phyloP scores from a whole-genome alignment of 768 basidiomycete genomes.

The Mycena latifolia region DNA sequence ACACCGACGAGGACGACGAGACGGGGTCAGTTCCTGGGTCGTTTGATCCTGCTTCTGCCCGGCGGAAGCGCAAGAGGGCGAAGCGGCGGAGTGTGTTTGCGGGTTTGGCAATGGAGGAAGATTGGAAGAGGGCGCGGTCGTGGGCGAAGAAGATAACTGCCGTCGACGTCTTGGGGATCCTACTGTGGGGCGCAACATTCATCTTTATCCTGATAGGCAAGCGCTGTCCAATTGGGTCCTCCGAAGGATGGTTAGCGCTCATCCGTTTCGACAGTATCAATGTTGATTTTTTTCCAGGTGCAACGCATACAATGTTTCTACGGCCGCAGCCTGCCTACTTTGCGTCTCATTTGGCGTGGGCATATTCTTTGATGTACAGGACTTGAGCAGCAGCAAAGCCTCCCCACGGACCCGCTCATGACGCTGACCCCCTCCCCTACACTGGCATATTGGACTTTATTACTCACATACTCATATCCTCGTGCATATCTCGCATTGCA shows the following conservation, averaged over 20 bases:
- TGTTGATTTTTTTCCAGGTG: constrained; percentile 59
- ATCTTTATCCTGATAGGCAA: constrained; percentile 71
- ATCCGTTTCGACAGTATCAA: not conserved
- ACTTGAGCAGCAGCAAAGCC: constrained; percentile 68
- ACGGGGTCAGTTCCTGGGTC: constrained; percentile 51
- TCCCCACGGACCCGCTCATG: constrained; percentile 72
- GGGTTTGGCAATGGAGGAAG: constrained; percentile 72
- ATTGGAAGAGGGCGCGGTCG: constrained; percentile 69
- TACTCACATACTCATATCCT: constrained; percentile 12
- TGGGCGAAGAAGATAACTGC: constrained; percentile 65
- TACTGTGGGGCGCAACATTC: constrained; percentile 71
- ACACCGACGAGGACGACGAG: constrained; percentile 53
- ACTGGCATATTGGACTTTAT: constrained; percentile 16
- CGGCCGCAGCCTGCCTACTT: constrained; percentile 71
- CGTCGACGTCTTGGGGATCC: constrained; percentile 60
- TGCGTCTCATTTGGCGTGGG: constrained; percentile 67
- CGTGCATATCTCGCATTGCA: constrained; percentile 30
- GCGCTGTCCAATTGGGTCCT: constrained; percentile 72
- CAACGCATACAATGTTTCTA: constrained; percentile 76
- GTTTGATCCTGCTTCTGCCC: constrained; percentile 43
- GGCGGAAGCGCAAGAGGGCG: constrained; percentile 51
- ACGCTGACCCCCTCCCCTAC: constrained; percentile 6
- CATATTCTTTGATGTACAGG: constrained; percentile 76
- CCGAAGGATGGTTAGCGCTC: constrained; percentile 70
- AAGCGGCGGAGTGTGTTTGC: constrained; percentile 65